These are phyloP conservation scores for Penicillium frequentans DNA, from an alignment of 2,329 filamentous ascomycete species.

Conservation along the genomic window DNA sequence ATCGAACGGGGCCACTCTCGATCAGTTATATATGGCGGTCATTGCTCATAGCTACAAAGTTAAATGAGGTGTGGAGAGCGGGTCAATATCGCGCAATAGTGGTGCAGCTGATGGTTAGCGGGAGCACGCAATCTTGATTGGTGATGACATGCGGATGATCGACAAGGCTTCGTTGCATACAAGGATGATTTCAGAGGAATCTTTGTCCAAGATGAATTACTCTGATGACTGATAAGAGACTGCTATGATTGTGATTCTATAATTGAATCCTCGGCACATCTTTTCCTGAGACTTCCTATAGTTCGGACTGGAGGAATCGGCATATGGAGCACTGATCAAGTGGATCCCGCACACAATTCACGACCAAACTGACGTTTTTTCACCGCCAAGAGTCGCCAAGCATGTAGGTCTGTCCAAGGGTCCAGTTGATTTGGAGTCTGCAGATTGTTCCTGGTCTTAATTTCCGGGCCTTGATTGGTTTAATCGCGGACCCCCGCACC, in stretches of 20 bases:
- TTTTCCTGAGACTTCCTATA: neutral
- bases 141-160: constrained; percentile 13
- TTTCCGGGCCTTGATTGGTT: neutral
- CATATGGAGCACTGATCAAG: neutral
- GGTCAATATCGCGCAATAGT: constrained; percentile 18
- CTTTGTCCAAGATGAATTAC: neutral
- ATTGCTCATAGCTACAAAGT: neutral
- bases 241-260: neutral
- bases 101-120: constrained; percentile 4
- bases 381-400: constrained; percentile 8
- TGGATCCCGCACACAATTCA: constrained; percentile 15
- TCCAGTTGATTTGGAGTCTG: neutral
- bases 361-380: constrained; percentile 6
- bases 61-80: constrained; percentile 4
- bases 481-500: neutral
- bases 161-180: neutral
- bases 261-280: neutral
- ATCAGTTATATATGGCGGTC: neutral
- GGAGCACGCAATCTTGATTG: constrained; percentile 22
- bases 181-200: neutral
- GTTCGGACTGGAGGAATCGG: neutral
- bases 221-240: neutral
- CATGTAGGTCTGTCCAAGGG: neutral
- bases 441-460: neutral
- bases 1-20: neutral